phyloP scores from a whole-genome alignment of 2,329 filamentous ascomycete genomes.

The Colletotrichum musae region DNA sequence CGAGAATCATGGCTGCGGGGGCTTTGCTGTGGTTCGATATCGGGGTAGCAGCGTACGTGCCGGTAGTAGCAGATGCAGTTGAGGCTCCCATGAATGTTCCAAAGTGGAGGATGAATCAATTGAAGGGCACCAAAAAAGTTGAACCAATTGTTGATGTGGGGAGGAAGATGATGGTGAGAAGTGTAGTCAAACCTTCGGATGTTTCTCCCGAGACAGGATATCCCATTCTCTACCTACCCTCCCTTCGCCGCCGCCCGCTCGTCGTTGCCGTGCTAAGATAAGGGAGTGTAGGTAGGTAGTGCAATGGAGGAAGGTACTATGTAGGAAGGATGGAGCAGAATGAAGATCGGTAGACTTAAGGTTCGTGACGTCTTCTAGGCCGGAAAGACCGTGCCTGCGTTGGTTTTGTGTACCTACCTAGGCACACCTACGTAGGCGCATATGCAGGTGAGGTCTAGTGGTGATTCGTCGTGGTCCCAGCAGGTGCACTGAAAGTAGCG shows the following conservation, averaged over 20 bases:
- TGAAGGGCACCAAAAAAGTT: too few species aligned
- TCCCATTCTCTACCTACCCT: slow-evolving; percentile 2
- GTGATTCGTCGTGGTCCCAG: too few species aligned
- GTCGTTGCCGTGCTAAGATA: slow-evolving; percentile 12
- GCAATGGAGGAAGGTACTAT: too few species aligned
- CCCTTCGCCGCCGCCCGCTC: slow-evolving; percentile 30
- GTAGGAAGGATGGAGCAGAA: not conserved
- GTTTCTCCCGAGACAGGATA: not conserved
- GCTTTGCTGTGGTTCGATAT: not conserved
- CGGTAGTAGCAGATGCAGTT: not conserved
- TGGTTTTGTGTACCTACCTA: not conserved
- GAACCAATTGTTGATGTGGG: too few species aligned
- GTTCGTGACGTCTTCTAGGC: slow-evolving; percentile 35
- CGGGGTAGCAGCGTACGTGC: not conserved
- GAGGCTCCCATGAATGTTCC: slow-evolving; percentile 6
- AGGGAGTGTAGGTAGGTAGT: not conserved
- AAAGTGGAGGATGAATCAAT: not conserved
- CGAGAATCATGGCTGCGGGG: slow-evolving; percentile 74
- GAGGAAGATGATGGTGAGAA: not conserved
- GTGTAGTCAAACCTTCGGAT: not conserved
- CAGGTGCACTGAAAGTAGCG: too few species aligned
- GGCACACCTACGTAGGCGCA: too few species aligned
- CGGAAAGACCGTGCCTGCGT: slow-evolving; percentile 21
- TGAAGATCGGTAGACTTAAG: slow-evolving; percentile 13
- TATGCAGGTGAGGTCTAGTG: too few species aligned